Evolutionary conservation across 1,139 yeast genomes (phyloP), one percentile per base, ranked within the genome.

Genomic region (Magnusiomyces paraingens): DNA sequence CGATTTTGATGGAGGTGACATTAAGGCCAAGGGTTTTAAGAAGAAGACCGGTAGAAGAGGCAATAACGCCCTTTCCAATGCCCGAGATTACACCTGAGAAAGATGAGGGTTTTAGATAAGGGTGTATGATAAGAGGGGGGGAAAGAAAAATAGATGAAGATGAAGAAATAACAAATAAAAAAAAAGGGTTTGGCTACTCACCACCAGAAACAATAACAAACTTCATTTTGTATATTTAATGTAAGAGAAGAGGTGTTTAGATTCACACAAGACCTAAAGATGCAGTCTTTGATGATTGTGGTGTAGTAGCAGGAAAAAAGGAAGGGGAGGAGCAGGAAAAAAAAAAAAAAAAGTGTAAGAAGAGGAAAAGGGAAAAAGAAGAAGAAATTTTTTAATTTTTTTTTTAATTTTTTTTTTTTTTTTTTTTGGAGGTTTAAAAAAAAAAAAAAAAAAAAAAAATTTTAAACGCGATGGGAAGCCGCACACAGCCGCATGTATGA

Each of bases 151-250:
- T n/a, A n/a, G n/a, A n/a, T n/a, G n/a, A n/a, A n/a, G n/a, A n/a
- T n/a, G n/a, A n/a, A n/a, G n/a, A n/a, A n/a, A n/a, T n/a, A n/a
- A n/a, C n/a, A n/a, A n/a, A n/a, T n/a, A 52, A 36, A 44, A 14
- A 36, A 46, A n/a, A 17, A 18, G 17, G n/a, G 10, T 32, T 38
- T 35, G 41, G 49, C 52, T 52, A 62, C 70, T 55, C 61, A 68
- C 86, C 99, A 71, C 99, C 99, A 58, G 98, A 91, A 52, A 93
- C 99, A 66, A 93, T 95, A 67, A 93, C 98, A 26, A 90, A 93
- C 75, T 93, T 93, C 99, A 93, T 91, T 54, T 55, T 64, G 20
- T 11, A 32, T 21, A 12, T 21, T 10, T 8, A 36, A 17, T 10
- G 17, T 10, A 14, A 45, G 12, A 41, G n/a, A 15, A 17, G 38